Conservation (phyloP, 306 rosid species). For the Cicer arietinum region DNA sequence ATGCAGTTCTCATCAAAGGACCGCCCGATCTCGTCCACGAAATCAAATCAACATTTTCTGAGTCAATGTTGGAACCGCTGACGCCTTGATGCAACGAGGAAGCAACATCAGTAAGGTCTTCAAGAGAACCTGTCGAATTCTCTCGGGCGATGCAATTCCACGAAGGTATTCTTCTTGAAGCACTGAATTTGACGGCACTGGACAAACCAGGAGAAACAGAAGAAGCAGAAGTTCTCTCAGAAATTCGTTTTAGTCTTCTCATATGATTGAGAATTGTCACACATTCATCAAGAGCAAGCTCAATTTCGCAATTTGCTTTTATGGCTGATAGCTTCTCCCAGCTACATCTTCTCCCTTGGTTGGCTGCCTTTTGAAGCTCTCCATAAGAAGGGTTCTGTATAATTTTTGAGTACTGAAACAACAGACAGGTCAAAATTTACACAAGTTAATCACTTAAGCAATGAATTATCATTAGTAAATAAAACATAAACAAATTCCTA, state of each 20-base stretch:
- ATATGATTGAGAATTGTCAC: constrained; percentile 89
- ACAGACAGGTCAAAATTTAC: constrained; percentile 14
- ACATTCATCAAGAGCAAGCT: constrained; percentile 90
- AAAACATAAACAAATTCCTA: constrained; percentile 19
- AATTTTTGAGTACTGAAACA: constrained; percentile 77
- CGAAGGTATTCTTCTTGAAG: constrained; percentile 91
- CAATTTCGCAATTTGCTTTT: constrained; percentile 94
- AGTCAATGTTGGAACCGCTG: constrained; percentile 53
- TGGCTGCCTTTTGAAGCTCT: constrained; percentile 98
- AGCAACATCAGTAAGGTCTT: constrained; percentile 66
- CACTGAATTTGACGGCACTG: constrained; percentile 64
- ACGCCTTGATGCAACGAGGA: constrained; percentile 63
- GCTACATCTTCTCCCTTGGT: constrained; percentile 96
- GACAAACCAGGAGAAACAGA: constrained; percentile 68
- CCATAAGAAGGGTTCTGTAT: constrained; percentile 82
- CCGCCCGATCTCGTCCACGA: constrained; percentile 96
- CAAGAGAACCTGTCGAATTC: constrained; percentile 89
- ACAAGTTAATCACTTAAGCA: constrained; percentile 37
- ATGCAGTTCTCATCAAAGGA: constrained; percentile 91
- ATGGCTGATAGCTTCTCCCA: constrained; percentile 99
- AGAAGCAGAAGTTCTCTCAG: constrained; percentile 75
- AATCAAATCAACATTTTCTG: constrained; percentile 63
- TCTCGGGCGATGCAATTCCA: constrained; percentile 98
- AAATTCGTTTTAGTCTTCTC: constrained; percentile 79
- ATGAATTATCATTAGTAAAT: constrained; percentile 29